Base-by-base conservation (phyloP, 1,284 basidiomycete species). In the Apiotrichum siamense region DNA sequence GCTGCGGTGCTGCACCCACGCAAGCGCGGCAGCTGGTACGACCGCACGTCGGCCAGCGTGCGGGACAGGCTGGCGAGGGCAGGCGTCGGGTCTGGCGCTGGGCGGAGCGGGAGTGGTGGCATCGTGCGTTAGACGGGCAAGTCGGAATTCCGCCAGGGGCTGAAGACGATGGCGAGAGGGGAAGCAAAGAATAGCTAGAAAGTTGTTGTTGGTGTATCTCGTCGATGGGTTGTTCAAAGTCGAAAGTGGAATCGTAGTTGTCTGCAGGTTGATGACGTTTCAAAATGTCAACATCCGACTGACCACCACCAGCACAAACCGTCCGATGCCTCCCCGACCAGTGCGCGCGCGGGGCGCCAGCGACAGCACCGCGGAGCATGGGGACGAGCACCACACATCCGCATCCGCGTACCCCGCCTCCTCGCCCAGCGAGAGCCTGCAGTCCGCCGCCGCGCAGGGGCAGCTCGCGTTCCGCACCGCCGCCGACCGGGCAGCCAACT, bases 21-120 rank as follows among this genome's bases (percentile, higher is more conserved):
- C 44, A 93, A 75, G 6, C 86, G 81, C 0, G 87, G 85, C 33
- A 94, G 78, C 68, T 89, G 86, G 61, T 83, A 83, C 10, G 82
- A 76, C 5, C 75, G 63, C 7, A 93, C 69, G 67, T 90, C 87
- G 6, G 73, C 77, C 54, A 82, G 76, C 6, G 81, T 78, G 33
- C 87, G 76, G 40, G 79, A 75, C 3, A 83, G 70, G 3, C 77
- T 44, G 4, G 58, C 41, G 18, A 63, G 52, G 13, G 49, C 29
- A 6, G 49, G 35, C 3, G 49, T 29, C 6, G 42, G 49, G 42
- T 50, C 49, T 23, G 44, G 32, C 7, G 18, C 15, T 3, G 32
- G 24, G 25, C 39, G 35, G 33, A 29, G n/a, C 24, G 44, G 44
- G 17, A 45, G 12, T 7, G 33, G 29, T 15, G 33, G 25, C 39